These are phyloP conservation scores for Linum tenue DNA, from an alignment of 345 rosid species.

Conservation along the genomic window DNA sequence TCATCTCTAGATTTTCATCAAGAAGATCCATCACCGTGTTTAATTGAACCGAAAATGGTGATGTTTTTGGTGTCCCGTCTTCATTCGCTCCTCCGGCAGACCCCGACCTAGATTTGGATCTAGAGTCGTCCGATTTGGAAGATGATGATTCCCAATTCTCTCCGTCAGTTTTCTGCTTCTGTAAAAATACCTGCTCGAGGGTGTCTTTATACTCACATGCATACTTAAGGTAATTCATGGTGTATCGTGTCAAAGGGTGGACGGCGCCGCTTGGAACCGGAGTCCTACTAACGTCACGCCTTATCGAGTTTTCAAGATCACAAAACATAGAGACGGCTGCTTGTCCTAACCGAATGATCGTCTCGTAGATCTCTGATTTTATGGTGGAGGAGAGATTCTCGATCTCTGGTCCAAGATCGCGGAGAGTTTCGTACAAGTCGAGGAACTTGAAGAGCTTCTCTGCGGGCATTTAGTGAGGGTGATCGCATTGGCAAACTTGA, in stretches of 20 bases:
- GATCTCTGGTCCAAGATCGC: constrained; percentile 5
- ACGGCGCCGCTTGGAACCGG: constrained; percentile 22
- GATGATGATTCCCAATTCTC: background rate
- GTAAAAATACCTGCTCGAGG: constrained; percentile 15
- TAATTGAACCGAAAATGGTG: constrained; percentile 5
- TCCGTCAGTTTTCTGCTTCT: background rate
- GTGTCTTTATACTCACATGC: constrained; percentile 18
- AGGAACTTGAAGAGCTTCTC: constrained; percentile 22
- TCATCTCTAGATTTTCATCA: constrained; percentile 12
- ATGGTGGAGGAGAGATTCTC: constrained; percentile 4
- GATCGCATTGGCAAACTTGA: constrained; percentile 17
- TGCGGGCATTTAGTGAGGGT: constrained; percentile 13
- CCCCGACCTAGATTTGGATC: background rate
- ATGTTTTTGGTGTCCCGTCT: constrained; percentile 14
- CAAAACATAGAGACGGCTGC: constrained; percentile 18
- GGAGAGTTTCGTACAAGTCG: constrained; percentile 18
- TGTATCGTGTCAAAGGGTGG: constrained; percentile 23
- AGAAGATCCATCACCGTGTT: constrained; percentile 5
- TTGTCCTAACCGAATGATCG: constrained; percentile 10
- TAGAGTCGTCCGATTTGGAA: background rate
- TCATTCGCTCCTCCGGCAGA: constrained; percentile 9
- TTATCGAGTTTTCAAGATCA: constrained; percentile 19
- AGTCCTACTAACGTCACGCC: constrained; percentile 12
- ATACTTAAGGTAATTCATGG: constrained; percentile 22
- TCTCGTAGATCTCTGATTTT: constrained; percentile 7